Evolutionary conservation across 2,329 filamentous ascomycete genomes (phyloP), one percentile per base, ranked within the genome.

Genomic region (Botrytis cinerea): DNA sequence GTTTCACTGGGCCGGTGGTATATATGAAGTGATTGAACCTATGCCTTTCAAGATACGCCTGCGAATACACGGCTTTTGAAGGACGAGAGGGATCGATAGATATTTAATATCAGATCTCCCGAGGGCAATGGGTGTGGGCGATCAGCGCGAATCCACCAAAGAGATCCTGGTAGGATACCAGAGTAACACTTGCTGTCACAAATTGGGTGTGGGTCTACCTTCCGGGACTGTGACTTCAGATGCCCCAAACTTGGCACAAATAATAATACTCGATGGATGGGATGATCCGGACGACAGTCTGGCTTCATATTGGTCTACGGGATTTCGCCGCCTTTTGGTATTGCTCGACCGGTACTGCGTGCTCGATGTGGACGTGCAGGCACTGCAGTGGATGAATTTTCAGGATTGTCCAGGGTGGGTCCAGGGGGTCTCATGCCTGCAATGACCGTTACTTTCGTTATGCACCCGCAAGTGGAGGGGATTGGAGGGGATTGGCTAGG

Each of bases 131-230:
- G 81, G 81, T 83, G 81, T 85, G 82, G 82, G 72, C 68, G 85
- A 86, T 86, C 85, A 83, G 84, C 82, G 84, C 81, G 81, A 85
- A 85, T 84, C 84, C 83, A 83, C 83, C 81, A 81, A 69, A 83
- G 79, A 81, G 82, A 86, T 85, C 84, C 85, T 82, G 83, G 84
- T 81, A 78, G 76, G 76, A 80, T 82, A 80, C 83, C 81, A 83
- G 81, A 83, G 72, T 70, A 70, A 73, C 72, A 73, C 72, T 71
- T 78, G 83, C 83, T 86, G 85, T 87, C 85, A 87, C 85, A 87
- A 86, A 86, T 85, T 86, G 82, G 82, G 82, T 82, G 85, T 87
- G 85, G 85, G 84, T 84, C 85, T 76, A 73, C 70, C 40, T 73
- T 74, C 76, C 76, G 73, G 76, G 77, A 79, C 73, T 77, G 74